Percentiles rank a stretch among this genome's conserved stretches.
These are phyloP conservation scores for Tricholoma matsutake DNA, from an alignment of 768 basidiomycete species.

Conservation along the genomic window DNA sequence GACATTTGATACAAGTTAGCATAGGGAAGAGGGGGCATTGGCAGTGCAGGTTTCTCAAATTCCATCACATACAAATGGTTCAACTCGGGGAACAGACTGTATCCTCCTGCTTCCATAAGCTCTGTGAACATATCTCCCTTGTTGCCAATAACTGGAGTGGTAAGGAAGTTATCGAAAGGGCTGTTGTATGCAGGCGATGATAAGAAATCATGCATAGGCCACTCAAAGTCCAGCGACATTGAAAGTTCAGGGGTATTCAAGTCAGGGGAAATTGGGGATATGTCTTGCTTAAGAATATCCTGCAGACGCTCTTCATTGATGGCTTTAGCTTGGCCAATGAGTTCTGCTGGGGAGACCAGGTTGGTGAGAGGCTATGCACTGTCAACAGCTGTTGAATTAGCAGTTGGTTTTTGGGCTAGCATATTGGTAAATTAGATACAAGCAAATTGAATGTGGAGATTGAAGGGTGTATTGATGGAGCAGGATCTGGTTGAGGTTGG, in stretches of 20 bases:
- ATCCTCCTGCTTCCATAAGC: slow-evolving; percentile 30
- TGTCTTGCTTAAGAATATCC: slow-evolving; percentile 8
- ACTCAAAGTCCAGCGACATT: slow-evolving; percentile 5
- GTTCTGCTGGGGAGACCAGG: slow-evolving; percentile 22
- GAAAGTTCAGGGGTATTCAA: neutral
- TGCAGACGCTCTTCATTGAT: slow-evolving; percentile 21
- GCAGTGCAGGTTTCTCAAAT: slow-evolving; percentile 11
- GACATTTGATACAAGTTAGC: slow-evolving; percentile 44
- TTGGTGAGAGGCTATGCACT: slow-evolving; percentile 21
- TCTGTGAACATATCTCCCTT: slow-evolving; percentile 18
- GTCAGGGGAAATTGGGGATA: slow-evolving; percentile 19
- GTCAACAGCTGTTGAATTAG: slow-evolving; percentile 33
- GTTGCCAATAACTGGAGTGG: slow-evolving; percentile 16
- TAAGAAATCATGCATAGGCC: neutral
- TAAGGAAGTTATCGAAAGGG: slow-evolving; percentile 16
- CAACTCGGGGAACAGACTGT: slow-evolving; percentile 18
- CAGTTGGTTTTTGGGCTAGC: slow-evolving; percentile 51
- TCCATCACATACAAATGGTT: neutral
- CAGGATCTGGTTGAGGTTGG: slow-evolving; percentile 35
- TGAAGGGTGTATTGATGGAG: slow-evolving; percentile 21
- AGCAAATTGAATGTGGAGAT: slow-evolving; percentile 47
- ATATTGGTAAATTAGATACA: slow-evolving; percentile 63
- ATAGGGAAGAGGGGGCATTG: slow-evolving; percentile 4
- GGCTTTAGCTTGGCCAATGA: slow-evolving; percentile 18
- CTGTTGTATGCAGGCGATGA: neutral